Evolutionary conservation across 2,329 filamentous ascomycete genomes (phyloP).

Genomic region (Penicillium sp.): DNA sequence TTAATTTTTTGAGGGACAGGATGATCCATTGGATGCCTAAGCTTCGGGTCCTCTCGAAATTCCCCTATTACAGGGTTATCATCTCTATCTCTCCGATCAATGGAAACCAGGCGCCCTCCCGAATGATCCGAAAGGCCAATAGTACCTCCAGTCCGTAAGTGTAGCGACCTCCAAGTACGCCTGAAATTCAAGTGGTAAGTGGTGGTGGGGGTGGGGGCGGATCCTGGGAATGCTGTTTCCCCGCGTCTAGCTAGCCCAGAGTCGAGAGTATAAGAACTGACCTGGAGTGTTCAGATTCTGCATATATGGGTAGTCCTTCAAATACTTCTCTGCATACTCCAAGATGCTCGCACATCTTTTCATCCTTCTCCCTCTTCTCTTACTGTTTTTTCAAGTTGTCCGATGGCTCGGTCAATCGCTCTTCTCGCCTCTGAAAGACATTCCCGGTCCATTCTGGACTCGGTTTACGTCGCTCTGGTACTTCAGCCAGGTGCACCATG

Average conservation of each 20-base stretch:
- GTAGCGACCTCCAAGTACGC: background rate
- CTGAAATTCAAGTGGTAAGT: background rate
- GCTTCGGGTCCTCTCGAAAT: background rate
- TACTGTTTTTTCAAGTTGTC: constrained; percentile 16
- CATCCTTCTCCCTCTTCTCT: constrained; percentile 13
- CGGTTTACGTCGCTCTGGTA: constrained; percentile 51
- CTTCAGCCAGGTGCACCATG: constrained; percentile 38
- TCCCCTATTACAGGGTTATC: background rate
- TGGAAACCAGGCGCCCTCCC: background rate
- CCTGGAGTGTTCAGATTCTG: background rate
- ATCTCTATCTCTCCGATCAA: background rate
- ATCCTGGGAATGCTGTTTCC: background rate
- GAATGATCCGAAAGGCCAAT: background rate
- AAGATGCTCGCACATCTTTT: constrained; percentile 16
- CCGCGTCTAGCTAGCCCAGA: background rate
- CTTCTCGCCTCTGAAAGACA: constrained; percentile 37
- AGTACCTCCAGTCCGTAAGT: background rate
- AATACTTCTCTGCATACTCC: background rate
- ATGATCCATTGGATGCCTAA: too few species aligned
- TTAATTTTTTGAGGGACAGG: too few species aligned
- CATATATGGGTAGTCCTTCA: too few species aligned
- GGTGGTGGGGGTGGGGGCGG: constrained; percentile 30
- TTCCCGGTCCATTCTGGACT: constrained; percentile 51
- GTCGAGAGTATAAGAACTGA: background rate
- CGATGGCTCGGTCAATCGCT: constrained; percentile 23